These are phyloP conservation scores for Kazachstania bromeliacearum DNA, from an alignment of 805 yeast genomes.

Conservation along the genomic window DNA sequence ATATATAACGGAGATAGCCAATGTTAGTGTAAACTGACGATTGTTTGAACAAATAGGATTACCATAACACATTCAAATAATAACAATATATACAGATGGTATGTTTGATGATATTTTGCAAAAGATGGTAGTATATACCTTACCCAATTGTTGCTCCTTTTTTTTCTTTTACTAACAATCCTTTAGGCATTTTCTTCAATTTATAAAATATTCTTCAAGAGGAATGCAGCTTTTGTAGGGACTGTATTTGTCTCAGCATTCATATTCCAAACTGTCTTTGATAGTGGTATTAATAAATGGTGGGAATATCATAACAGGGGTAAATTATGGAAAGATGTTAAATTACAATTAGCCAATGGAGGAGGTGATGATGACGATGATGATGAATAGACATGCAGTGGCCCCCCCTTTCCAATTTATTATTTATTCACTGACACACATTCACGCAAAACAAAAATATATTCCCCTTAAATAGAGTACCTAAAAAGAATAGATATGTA, in stretches of 20 bases:
- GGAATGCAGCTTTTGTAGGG: conserved; percentile 84
- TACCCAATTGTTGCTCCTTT: too few relatives aligned
- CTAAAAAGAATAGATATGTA: not conserved
- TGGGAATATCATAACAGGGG: conserved; percentile 75
- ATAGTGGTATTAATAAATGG: conserved; percentile 56
- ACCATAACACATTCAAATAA: too few relatives aligned
- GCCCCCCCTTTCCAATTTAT: not conserved
- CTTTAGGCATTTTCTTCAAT: conserved; percentile 34
- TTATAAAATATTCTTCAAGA: conserved; percentile 67
- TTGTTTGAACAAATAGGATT: too few relatives aligned
- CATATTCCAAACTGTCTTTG: conserved; percentile 72
- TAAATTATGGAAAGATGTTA: conserved; percentile 78
- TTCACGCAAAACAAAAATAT: too few relatives aligned
- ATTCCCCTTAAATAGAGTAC: too few relatives aligned
- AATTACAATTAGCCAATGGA: conserved; percentile 43
- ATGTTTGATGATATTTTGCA: too few relatives aligned
- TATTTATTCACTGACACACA: not conserved
- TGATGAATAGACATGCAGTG: conserved; percentile 27
- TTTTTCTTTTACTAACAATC: too few relatives aligned
- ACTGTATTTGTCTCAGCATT: conserved; percentile 78
- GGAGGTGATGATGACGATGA: conserved; percentile 55
- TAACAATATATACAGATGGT: too few relatives aligned
- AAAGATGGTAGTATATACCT: too few relatives aligned
- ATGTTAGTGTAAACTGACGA: too few relatives aligned
- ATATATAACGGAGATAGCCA: too few relatives aligned